Evolutionary conservation across 2,329 filamentous ascomycete species (phyloP), one percentile per base, ranked within the genome.

Genomic region (Fusarium buxicola): DNA sequence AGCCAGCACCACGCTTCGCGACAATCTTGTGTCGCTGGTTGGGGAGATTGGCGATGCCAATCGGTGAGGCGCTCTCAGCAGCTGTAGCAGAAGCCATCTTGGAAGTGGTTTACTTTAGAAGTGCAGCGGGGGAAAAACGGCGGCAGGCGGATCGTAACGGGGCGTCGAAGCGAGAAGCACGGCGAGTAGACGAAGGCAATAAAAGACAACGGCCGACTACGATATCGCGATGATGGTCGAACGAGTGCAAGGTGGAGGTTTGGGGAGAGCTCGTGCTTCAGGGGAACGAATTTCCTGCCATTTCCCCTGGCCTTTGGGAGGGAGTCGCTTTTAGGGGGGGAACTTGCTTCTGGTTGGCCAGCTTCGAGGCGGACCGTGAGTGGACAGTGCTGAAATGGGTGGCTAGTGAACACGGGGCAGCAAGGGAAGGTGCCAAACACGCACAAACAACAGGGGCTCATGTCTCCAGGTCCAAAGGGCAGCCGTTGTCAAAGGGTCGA

Each of bases 1-100:
- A 99, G 76, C 94, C 92, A 75, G 95, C 96, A 82, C 95, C 95
- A 82, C 96, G 90, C 81, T 90, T 88, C 64, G 84, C 85, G 74
- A 90, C 88, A 76, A 90, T 90, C 82, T 90, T 90, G 82, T 90
- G 88, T 74, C 88, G 84, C 83, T 90, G 88, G 81, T 90, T 90
- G 72, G 87, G 87, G 75, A 89, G 80, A 79, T 90, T 90, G 81
- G 88, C 87, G 82, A 90, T 90, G 79, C 88, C 88, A 85, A 90
- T 89, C 73, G 86, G 86, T 74, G 85, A 87, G 72, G 86, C 85
- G 78, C 82, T 87, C 77, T 87, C 85, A 68, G 82, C 77, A 74
- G 82, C 76, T 69, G 41, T 45, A n/a, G 82, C 74, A 71, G 83
- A 77, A 78, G 86, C 84, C 86, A 89, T 89, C 69, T 66, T 70